A percentile compares a stretch with the other conserved stretches of the same genome.
Evolutionary conservation across 1,139 yeast genomes (phyloP).

Genomic region (Geotrichum candidum): DNA sequence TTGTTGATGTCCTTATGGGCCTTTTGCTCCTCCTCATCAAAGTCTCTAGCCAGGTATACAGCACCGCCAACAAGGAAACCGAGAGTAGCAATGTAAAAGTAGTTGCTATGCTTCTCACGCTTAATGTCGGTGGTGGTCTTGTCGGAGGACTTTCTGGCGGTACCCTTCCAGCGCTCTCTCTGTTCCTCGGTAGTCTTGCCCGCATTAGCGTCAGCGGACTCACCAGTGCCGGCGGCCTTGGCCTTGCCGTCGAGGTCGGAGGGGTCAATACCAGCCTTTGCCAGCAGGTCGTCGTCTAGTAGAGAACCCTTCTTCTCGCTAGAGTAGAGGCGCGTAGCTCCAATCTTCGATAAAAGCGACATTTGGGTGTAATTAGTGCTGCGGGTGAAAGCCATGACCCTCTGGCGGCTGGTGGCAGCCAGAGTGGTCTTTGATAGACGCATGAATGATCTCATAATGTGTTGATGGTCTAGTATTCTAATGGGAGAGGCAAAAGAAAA

Average conservation of each 20-base stretch:
- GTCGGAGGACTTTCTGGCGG: conserved; percentile 39
- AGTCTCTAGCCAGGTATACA: conserved; percentile 75
- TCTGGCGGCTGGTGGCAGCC: conserved; percentile 1
- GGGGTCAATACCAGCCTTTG: conserved; percentile 76
- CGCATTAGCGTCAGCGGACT: conserved; percentile 21
- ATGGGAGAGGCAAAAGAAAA: background rate
- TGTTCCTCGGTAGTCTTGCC: conserved; percentile 25
- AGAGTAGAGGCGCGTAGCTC: conserved; percentile 2
- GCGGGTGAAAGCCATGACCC: background rate
- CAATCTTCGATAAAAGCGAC: background rate
- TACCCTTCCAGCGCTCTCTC: conserved; percentile 33
- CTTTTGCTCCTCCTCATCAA: conserved; percentile 70
- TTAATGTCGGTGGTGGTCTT: conserved; percentile 64
- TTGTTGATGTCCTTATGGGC: conserved; percentile 50
- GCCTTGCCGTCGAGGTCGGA: conserved; percentile 31
- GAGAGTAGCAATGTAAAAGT: conserved; percentile 43
- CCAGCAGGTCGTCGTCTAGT: conserved; percentile 73
- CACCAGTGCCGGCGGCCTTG: conserved; percentile 22
- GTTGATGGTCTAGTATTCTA: background rate
- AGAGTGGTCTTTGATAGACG: conserved; percentile 5
- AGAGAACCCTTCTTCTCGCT: conserved; percentile 43
- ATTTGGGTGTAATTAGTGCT: background rate
- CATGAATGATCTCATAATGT: conserved; percentile 6
- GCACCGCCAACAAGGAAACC: conserved; percentile 57
- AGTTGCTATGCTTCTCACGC: conserved; percentile 40